Evolutionary conservation across 148 eudicot species (phyloP), one percentile per base, ranked within the genome.

Genomic region (Salicornia ramosissima): DNA sequence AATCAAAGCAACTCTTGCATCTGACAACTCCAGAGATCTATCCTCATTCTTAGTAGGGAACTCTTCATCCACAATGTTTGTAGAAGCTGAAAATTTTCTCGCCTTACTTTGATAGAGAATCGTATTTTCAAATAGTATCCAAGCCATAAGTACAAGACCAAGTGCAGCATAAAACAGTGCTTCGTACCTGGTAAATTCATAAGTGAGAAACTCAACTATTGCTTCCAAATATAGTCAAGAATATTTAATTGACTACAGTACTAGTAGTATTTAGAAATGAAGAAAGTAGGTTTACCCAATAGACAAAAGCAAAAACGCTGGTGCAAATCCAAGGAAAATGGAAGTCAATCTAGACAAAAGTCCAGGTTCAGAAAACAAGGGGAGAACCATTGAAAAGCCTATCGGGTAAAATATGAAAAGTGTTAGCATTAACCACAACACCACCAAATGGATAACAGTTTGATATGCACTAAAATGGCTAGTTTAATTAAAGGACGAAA

Each of bases 301-400:
- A 36, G 98, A 93, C 51, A 93, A 81, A 75, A 93, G 87, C 72
- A 93, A 79, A 84, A 88, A 93, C 24, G 96, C 73, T 40, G 98
- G 98, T 64, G 98, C 98, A 83, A 93, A 90, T 75, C 98, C 98
- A 63, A 93, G 91, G 82, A 88, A 93, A 70, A 93, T 85, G 65
- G 98, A 90, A 68, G 87, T 85, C 40, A 93, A 81, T 73, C 98
- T 84, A 33, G 96, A 88, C 82, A 90, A 82, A 62, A 90, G 83
- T 75, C 90, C 81, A 65, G 86, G 85, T 60, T 86, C 82, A 66
- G 98, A 93, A 71, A 90, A 88, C 69, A 93, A 84, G 25, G 98
- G 98, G 63, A 90, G 92, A 42, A 83, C 76, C 83, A 90, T 75
- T 14, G 98, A 93, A 76, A 84, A 79, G 64, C 90, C 98, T 93